These are phyloP conservation scores for Trichocladium uniseriatum DNA, from an alignment of 495 filamentous ascomycete species.

Conservation along the genomic window DNA sequence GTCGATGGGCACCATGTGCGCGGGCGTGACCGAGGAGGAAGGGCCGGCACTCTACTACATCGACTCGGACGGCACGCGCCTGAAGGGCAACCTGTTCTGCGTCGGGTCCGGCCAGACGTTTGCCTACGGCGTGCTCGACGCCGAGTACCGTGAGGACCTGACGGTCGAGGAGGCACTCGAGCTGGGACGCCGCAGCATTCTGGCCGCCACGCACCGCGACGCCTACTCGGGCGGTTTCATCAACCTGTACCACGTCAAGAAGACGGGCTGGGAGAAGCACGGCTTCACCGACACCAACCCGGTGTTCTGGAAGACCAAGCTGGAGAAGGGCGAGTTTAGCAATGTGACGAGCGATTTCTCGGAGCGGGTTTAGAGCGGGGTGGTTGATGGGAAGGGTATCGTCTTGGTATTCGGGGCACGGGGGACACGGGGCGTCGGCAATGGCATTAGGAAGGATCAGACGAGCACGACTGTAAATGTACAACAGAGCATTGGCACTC, in stretches of 20 bases:
- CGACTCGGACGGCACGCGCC: slow-evolving; percentile 90
- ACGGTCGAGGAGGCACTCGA: slow-evolving; percentile 78
- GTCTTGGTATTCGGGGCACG: not conserved
- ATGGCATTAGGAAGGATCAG: not conserved
- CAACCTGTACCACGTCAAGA: slow-evolving; percentile 98
- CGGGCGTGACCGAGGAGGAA: slow-evolving; percentile 91
- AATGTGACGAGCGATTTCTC: slow-evolving; percentile 80
- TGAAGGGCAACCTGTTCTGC: slow-evolving; percentile 93
- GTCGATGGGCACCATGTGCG: slow-evolving; percentile 98
- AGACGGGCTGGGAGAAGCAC: slow-evolving; percentile 96
- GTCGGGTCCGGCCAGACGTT: slow-evolving; percentile 97
- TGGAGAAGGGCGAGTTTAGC: slow-evolving; percentile 95
- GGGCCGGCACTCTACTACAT: slow-evolving; percentile 98
- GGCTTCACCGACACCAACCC: slow-evolving; percentile 93
- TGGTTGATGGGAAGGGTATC: not conserved
- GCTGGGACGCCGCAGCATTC: slow-evolving; percentile 79
- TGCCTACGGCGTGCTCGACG: slow-evolving; percentile 94
- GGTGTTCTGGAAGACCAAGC: slow-evolving; percentile 98
- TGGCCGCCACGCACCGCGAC: slow-evolving; percentile 96
- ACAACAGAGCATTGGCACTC: slow-evolving; percentile 3
- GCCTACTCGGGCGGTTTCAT: slow-evolving; percentile 97
- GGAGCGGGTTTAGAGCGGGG: slow-evolving; percentile 17
- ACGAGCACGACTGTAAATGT: slow-evolving; percentile 2
- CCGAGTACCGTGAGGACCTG: slow-evolving; percentile 86
- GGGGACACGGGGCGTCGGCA: not conserved